Percentiles rank a stretch among this genome's conserved stretches.
Conservation (phyloP, 768 basidiomycete genomes). For the Suillus fuscotomentosus region DNA sequence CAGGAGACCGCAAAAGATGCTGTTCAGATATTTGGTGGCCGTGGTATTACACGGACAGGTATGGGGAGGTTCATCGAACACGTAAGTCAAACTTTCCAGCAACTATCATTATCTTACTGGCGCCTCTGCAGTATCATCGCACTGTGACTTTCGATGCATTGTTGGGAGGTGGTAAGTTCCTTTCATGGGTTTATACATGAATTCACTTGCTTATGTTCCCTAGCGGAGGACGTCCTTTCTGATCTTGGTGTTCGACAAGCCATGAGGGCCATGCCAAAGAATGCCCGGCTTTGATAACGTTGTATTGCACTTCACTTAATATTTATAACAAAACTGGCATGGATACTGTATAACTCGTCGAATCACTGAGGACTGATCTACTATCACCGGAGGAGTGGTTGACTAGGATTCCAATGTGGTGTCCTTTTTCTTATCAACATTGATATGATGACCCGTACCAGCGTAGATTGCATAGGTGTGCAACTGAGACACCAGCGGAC, state of each 20-base stretch:
- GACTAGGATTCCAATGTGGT: too few species aligned
- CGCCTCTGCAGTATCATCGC: constrained; percentile 26
- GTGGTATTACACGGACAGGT: constrained; percentile 79
- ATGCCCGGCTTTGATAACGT: constrained; percentile 51
- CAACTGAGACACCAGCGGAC: not conserved
- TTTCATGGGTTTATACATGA: not conserved
- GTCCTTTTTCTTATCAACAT: too few species aligned
- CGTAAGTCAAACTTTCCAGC: constrained; percentile 27
- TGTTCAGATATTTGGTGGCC: constrained; percentile 77
- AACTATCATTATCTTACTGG: constrained; percentile 13
- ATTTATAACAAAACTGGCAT: too few species aligned
- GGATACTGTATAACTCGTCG: not conserved
- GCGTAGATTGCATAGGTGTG: not conserved
- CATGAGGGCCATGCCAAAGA: constrained; percentile 70
- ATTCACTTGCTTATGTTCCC: constrained; percentile 8
- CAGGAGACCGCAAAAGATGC: constrained; percentile 83
- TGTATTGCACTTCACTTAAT: not conserved
- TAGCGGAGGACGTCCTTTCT: constrained; percentile 72
- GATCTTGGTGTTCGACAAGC: constrained; percentile 85
- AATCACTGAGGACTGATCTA: too few species aligned
- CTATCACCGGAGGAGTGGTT: too few species aligned
- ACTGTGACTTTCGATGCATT: constrained; percentile 41
- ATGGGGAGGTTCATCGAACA: constrained; percentile 64
- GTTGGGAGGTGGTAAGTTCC: constrained; percentile 59
- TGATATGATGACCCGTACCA: too few species aligned